A percentile compares a stretch with the other conserved stretches of the same genome.
phyloP scores from a whole-genome alignment of 2,329 filamentous ascomycete genomes.

The Sarocladium kiliense region DNA sequence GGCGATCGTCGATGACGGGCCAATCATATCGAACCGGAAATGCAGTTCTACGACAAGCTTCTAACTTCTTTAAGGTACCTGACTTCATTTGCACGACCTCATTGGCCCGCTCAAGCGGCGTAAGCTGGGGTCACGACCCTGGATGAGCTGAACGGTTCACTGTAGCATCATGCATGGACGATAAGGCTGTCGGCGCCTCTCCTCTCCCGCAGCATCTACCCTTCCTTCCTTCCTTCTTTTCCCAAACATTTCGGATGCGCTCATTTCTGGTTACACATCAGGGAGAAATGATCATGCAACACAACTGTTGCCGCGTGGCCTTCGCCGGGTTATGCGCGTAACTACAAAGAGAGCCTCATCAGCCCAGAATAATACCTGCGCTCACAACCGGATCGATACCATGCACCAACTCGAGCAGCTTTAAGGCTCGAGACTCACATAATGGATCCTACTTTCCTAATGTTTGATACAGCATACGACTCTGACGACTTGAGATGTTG shows the following conservation, averaged over 20 bases:
- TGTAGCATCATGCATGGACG: neutral
- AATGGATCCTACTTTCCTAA: neutral
- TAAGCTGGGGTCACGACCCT: neutral
- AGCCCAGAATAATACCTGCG: too few species aligned
- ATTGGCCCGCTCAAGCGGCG: neutral
- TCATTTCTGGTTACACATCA: too few species aligned
- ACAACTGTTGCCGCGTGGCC: too few species aligned
- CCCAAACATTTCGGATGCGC: too few species aligned
- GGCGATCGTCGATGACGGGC: neutral
- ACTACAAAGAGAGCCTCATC: too few species aligned
- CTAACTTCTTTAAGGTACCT: neutral
- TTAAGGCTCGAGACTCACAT: neutral
- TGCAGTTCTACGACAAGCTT: neutral
- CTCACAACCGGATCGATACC: too few species aligned
- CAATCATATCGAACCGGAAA: neutral
- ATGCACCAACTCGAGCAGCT: too few species aligned
- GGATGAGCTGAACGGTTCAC: neutral
- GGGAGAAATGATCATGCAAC: too few species aligned
- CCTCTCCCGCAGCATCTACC: too few species aligned
- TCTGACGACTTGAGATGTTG: neutral
- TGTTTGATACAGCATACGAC: neutral
- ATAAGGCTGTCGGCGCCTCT: too few species aligned
- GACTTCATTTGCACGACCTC: neutral
- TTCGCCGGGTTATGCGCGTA: too few species aligned
- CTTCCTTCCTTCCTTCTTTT: too few species aligned